phyloP scores from a whole-genome alignment of 495 filamentous ascomycete genomes.

The Bryoglossum gracile region DNA sequence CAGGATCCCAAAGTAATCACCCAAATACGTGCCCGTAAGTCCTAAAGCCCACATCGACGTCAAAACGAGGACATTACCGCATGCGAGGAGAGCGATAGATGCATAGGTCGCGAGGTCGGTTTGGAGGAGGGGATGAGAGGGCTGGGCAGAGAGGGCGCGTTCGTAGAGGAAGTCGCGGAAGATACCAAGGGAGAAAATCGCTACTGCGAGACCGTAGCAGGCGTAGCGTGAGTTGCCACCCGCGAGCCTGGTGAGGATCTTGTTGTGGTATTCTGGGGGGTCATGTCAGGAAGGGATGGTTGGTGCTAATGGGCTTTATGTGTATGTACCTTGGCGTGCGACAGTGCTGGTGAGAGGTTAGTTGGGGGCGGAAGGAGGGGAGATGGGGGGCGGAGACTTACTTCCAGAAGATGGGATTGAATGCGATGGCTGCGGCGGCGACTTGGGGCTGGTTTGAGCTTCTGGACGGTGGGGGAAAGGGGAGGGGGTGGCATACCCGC shows the following conservation, averaged over 20 bases:
- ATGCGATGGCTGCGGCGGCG: slow-evolving; percentile 57
- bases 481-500: slow-evolving; percentile 39
- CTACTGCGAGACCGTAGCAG: slow-evolving; percentile 82
- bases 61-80: slow-evolving; percentile 80
- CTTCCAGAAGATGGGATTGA: slow-evolving; percentile 81
- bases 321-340: slow-evolving; percentile 57
- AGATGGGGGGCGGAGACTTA: slow-evolving; percentile 31
- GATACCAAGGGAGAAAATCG: slow-evolving; percentile 88
- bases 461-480: background rate
- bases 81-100: slow-evolving; percentile 59
- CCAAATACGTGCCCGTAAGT: slow-evolving; percentile 91
- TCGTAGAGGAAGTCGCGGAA: slow-evolving; percentile 75
- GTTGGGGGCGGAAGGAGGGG: slow-evolving; percentile 1
- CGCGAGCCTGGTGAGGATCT: slow-evolving; percentile 80
- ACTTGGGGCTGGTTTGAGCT: slow-evolving; percentile 38
- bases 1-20: slow-evolving; percentile 97
- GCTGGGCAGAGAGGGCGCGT: slow-evolving; percentile 69
- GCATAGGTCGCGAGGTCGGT: slow-evolving; percentile 42
- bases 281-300: slow-evolving; percentile 8
- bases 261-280: slow-evolving; percentile 81
- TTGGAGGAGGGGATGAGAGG: slow-evolving; percentile 57
- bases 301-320: background rate
- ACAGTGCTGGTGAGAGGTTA: slow-evolving; percentile 41
- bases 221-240: slow-evolving; percentile 69
- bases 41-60: slow-evolving; percentile 89